These are phyloP conservation scores for Leucoagaricus sp. DNA, from an alignment of 1,284 basidiomycete species.

Conservation along the genomic window DNA sequence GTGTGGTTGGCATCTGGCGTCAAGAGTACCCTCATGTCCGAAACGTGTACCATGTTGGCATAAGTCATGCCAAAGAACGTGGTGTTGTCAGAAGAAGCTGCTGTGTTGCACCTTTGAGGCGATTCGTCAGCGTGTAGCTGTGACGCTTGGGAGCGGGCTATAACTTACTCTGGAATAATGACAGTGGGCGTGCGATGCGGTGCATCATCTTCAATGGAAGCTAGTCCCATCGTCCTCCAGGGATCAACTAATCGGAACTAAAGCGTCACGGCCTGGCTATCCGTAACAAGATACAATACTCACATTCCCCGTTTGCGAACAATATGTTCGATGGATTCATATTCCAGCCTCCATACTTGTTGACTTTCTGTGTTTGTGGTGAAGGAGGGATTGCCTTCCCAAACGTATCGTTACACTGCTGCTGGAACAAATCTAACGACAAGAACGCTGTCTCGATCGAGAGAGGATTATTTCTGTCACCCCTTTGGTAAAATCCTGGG, in stretches of 20 bases:
- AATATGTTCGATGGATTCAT: slow-evolving; percentile 50
- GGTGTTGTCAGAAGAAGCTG: slow-evolving; percentile 23
- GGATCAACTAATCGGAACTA: slow-evolving; percentile 41
- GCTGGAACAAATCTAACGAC: slow-evolving; percentile 45
- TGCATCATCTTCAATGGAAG: slow-evolving; percentile 48
- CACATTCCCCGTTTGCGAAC: slow-evolving; percentile 54
- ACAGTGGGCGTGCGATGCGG: slow-evolving; percentile 42
- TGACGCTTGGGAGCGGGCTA: not conserved
- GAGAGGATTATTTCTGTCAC: slow-evolving; percentile 43
- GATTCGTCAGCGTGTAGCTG: not conserved
- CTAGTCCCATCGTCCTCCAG: slow-evolving; percentile 54
- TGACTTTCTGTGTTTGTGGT: slow-evolving; percentile 44
- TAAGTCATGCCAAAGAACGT: slow-evolving; percentile 50
- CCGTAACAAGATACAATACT: slow-evolving; percentile 15
- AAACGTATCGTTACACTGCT: slow-evolving; percentile 43
- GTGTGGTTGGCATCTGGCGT: slow-evolving; percentile 48
- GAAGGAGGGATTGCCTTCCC: slow-evolving; percentile 36
- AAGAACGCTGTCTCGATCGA: slow-evolving; percentile 50
- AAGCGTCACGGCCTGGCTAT: not conserved
- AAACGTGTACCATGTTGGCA: slow-evolving; percentile 47
- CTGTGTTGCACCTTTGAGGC: slow-evolving; percentile 39
- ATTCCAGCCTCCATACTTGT: slow-evolving; percentile 53
- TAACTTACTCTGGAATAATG: slow-evolving; percentile 39
- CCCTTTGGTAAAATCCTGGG: slow-evolving; percentile 50
- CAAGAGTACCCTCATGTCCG: slow-evolving; percentile 48